These are phyloP conservation scores for Coemansia sp. DNA, from an alignment of 192 early-diverging fungal genomes.

Conservation along the genomic window DNA sequence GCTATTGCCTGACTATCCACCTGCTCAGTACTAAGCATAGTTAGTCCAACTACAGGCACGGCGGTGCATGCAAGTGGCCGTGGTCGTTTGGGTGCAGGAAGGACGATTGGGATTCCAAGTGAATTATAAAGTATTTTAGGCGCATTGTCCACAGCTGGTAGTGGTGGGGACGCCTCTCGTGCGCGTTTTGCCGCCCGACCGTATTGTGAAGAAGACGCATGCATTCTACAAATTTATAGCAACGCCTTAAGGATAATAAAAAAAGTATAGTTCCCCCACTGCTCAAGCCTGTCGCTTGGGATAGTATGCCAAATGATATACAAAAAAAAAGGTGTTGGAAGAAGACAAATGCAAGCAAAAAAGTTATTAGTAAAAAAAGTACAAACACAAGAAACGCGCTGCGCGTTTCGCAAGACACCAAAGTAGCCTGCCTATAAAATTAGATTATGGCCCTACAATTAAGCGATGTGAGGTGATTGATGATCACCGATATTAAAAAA, in stretches of 20 bases:
- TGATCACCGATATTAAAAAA: too few species aligned
- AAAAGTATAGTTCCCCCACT: neutral
- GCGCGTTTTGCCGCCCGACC: neutral
- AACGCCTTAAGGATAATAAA: neutral
- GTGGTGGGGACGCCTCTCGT: neutral
- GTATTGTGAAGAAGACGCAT: neutral
- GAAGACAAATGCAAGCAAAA: neutral
- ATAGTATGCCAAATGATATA: neutral
- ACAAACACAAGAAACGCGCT: neutral
- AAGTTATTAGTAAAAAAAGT: neutral
- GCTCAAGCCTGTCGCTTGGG: neutral
- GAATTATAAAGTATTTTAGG: neutral
- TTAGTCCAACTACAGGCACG: neutral
- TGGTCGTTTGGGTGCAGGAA: conserved; percentile 15
- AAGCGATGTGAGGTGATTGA: too few species aligned
- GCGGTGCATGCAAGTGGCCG: neutral
- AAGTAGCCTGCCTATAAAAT: too few species aligned
- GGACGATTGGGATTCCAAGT: conserved; percentile 19
- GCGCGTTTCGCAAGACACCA: neutral
- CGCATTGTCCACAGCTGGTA: neutral
- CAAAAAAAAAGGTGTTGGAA: neutral
- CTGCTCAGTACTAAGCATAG: neutral
- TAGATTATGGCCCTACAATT: too few species aligned
- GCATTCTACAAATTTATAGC: neutral
- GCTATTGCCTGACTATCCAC: neutral